These are phyloP conservation scores for Xylariaceae sp. DNA, from an alignment of 2,329 filamentous ascomycete species.

Conservation along the genomic window DNA sequence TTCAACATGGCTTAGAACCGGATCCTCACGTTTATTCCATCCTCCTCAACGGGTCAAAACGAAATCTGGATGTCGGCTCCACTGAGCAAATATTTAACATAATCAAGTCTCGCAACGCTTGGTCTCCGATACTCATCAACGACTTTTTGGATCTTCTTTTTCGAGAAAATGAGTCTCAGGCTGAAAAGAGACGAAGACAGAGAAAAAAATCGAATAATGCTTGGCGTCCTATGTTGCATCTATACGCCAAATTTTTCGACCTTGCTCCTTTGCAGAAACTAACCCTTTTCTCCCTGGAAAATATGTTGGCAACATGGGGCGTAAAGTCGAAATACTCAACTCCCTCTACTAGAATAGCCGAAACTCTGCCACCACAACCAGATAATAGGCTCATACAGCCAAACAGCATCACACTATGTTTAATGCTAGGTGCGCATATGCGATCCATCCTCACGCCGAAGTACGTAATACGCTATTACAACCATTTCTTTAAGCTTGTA, in stretches of 20 bases:
- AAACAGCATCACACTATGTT: constrained; percentile 33
- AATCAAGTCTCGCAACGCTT: constrained; percentile 53
- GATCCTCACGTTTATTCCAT: constrained; percentile 72
- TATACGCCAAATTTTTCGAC: constrained; percentile 57
- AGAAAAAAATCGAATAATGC: constrained; percentile 45
- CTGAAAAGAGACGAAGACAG: constrained; percentile 35
- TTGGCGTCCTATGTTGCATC: constrained; percentile 54
- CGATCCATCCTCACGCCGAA: constrained; percentile 30
- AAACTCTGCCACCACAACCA: constrained; percentile 28
- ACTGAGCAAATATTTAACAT: constrained; percentile 62
- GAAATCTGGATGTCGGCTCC: constrained; percentile 56
- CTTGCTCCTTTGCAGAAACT: constrained; percentile 51
- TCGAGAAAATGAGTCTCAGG: constrained; percentile 47
- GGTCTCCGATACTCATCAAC: constrained; percentile 55
- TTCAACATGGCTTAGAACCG: constrained; percentile 62
- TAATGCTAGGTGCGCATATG: constrained; percentile 39
- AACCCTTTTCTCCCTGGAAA: constrained; percentile 35
- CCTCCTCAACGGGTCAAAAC: constrained; percentile 74
- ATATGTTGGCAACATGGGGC: constrained; percentile 20
- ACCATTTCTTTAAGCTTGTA: constrained; percentile 52
- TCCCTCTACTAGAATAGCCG: constrained; percentile 21
- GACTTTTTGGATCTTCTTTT: constrained; percentile 61
- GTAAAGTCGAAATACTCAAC: constrained; percentile 22
- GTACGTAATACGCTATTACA: constrained; percentile 52
- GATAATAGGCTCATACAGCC: constrained; percentile 34